Percentiles rank a stretch among this genome's conserved stretches.
Conservation (phyloP, 1,284 basidiomycete species). For the Pisolithus thermaeus region DNA sequence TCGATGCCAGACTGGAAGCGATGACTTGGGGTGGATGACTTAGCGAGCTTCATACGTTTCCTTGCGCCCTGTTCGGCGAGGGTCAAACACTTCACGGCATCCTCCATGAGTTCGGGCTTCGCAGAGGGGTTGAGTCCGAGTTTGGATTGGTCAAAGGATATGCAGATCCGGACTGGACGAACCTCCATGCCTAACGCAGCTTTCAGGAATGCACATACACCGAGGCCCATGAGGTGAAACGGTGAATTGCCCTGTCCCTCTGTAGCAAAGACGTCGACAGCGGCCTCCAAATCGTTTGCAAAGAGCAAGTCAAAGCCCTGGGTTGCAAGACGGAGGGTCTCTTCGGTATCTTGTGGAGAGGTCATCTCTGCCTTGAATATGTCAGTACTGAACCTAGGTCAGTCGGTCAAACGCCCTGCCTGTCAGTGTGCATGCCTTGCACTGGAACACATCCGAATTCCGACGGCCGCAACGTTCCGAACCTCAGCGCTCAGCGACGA, state of each 20-base stretch:
- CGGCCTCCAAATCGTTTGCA: constrained; percentile 54
- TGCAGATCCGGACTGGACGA: neutral
- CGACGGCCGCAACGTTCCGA: neutral
- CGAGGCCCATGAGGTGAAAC: constrained; percentile 65
- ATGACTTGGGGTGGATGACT: constrained; percentile 30
- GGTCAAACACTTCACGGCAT: constrained; percentile 51
- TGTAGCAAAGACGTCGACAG: constrained; percentile 44
- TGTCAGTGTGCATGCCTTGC: too few species aligned
- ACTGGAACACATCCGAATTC: neutral
- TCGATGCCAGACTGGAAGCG: constrained; percentile 60
- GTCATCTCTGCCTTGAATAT: neutral
- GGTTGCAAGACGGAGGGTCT: constrained; percentile 46
- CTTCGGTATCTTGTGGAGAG: constrained; percentile 22
- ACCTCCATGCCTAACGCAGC: constrained; percentile 80
- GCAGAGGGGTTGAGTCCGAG: neutral
- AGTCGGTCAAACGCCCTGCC: too few species aligned
- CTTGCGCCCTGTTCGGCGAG: constrained; percentile 57
- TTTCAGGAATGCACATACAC: constrained; percentile 68
- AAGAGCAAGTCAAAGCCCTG: constrained; percentile 65
- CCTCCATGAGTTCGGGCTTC: constrained; percentile 15
- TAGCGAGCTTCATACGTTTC: constrained; percentile 46
- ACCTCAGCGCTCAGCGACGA: neutral
- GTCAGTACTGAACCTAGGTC: too few species aligned
- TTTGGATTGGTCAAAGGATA: too few species aligned
- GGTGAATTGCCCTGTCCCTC: constrained; percentile 40